Conservation (phyloP, 208 protist genomes). For the Trypanosoma scelopori region DNA sequence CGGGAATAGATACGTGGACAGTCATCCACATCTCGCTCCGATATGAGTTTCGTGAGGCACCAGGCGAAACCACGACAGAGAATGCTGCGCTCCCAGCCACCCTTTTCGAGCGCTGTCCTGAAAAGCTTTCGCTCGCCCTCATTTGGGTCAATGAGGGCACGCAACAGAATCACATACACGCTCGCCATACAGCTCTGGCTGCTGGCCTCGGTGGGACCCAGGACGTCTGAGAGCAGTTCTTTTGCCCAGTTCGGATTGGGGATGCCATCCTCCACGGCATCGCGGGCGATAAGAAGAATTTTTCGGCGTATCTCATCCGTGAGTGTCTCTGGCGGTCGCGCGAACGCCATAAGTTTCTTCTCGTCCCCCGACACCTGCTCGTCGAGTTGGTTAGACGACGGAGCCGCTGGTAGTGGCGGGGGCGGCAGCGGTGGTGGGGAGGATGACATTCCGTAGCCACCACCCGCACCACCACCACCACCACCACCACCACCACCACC, state of each 20-base stretch:
- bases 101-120: conserved; percentile 41
- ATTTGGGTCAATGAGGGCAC: conserved; percentile 38
- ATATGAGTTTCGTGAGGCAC: conserved; percentile 70
- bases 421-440: conserved; percentile 21
- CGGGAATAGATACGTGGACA: conserved; percentile 62
- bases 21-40: conserved; percentile 60
- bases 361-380: conserved; percentile 52
- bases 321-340: conserved; percentile 62
- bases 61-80: conserved; percentile 76
- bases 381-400: conserved; percentile 10
- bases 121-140: conserved; percentile 58
- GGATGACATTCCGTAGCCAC: conserved; percentile 12
- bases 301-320: conserved; percentile 44
- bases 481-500: too few species aligned
- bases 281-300: conserved; percentile 57
- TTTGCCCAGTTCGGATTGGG: conserved; percentile 35
- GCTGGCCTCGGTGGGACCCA: conserved; percentile 40
- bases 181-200: conserved; percentile 56
- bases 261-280: conserved; percentile 48
- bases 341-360: conserved; percentile 61
- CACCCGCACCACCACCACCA: too few species aligned
- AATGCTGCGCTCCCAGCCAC: conserved; percentile 47
- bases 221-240: conserved; percentile 35
- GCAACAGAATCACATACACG: conserved; percentile 65
- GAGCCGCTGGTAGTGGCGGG: not conserved